Evolutionary conservation across 2,329 filamentous ascomycete genomes (phyloP).

Genomic region (Microsporum ferrugineum): DNA sequence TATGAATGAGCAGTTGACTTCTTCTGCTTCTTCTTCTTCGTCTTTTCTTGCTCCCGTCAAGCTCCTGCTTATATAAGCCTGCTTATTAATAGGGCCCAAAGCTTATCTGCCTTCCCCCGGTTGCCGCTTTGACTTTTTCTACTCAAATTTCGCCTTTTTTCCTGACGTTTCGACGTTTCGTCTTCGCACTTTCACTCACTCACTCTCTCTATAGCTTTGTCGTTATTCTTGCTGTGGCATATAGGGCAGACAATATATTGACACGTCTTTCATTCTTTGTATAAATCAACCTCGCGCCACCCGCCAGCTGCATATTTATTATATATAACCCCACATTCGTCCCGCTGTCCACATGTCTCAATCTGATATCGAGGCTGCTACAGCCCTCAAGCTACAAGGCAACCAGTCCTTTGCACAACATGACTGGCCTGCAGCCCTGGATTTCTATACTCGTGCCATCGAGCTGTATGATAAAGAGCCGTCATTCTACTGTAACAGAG

Average conservation of each 20-base stretch:
- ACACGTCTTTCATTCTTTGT: neutral
- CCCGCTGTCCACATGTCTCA: conserved; percentile 28
- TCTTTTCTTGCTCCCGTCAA: neutral
- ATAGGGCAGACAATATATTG: neutral
- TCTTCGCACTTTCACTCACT: neutral
- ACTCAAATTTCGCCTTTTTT: neutral
- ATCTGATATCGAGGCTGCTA: conserved; percentile 52
- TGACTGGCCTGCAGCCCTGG: conserved; percentile 72
- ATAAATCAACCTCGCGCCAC: neutral
- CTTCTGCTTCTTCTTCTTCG: neutral
- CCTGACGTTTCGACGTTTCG: neutral
- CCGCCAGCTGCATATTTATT: neutral
- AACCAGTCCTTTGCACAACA: conserved; percentile 85
- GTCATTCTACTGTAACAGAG: conserved; percentile 86
- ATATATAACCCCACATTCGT: neutral
- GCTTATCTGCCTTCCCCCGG: neutral
- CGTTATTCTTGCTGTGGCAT: neutral
- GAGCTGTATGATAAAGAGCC: conserved; percentile 70
- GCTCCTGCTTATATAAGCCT: neutral
- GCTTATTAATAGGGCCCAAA: neutral
- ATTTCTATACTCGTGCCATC: conserved; percentile 80
- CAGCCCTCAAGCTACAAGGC: conserved; percentile 80
- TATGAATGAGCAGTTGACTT: neutral
- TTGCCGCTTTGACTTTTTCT: neutral
- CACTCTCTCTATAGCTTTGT: neutral